Percentiles rank a stretch among this genome's conserved stretches.
phyloP scores from a whole-genome alignment of 495 filamentous ascomycete genomes.

The Poronia punctata region DNA sequence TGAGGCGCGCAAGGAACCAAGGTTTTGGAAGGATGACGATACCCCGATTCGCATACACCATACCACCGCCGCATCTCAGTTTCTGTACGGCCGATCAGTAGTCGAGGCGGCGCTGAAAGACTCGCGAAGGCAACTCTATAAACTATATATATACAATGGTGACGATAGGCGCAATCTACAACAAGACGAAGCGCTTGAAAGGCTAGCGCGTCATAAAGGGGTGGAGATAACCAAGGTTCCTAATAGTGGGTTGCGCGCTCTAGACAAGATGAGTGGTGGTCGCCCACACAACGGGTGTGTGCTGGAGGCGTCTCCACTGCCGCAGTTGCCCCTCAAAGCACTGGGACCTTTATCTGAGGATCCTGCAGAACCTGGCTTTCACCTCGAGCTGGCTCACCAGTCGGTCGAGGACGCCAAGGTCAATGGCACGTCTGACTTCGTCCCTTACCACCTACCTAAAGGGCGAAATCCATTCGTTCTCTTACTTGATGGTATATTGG shows the following conservation, averaged over 20 bases:
- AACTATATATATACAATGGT: constrained; percentile 68
- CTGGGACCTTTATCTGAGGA: constrained; percentile 43
- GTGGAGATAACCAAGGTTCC: constrained; percentile 47
- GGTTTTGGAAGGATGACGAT: neutral
- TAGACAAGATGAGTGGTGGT: constrained; percentile 78
- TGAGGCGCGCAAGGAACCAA: neutral
- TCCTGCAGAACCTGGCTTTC: constrained; percentile 39
- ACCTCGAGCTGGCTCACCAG: constrained; percentile 58
- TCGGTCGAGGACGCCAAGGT: constrained; percentile 62
- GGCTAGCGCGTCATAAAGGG: constrained; percentile 50
- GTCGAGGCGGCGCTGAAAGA: constrained; percentile 76
- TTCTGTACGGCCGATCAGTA: constrained; percentile 76
- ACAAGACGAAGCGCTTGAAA: constrained; percentile 42
- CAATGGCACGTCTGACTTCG: constrained; percentile 52
- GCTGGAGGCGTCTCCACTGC: constrained; percentile 79
- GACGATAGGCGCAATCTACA: constrained; percentile 36
- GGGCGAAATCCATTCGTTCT: constrained; percentile 68
- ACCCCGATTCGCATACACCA: constrained; percentile 60
- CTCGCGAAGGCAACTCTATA: constrained; percentile 66
- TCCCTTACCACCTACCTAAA: constrained; percentile 31
- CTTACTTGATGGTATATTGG: constrained; percentile 75
- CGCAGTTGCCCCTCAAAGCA: constrained; percentile 58
- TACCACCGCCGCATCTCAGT: constrained; percentile 81
- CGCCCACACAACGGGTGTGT: constrained; percentile 89
- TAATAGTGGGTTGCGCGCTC: constrained; percentile 47